Percentiles rank a stretch among this genome's conserved stretches.
These are phyloP conservation scores for Fraxinus anomala DNA, from an alignment of 257 asterid species.

Conservation along the genomic window DNA sequence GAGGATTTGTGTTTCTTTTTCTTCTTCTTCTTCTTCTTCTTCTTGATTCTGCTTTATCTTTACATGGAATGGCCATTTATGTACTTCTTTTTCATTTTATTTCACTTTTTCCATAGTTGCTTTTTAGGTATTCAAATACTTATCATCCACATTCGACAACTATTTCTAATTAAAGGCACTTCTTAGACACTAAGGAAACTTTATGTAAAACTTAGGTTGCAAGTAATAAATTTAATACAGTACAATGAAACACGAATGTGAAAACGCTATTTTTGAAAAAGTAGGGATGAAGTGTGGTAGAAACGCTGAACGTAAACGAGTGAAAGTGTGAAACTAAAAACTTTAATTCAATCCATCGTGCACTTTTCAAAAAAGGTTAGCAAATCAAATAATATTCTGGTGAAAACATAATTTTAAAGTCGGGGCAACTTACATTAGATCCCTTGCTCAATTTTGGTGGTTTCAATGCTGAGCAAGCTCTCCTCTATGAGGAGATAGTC, in stretches of 20 bases:
- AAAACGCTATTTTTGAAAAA: too few species aligned
- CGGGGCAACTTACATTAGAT: too few species aligned
- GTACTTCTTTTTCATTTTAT: background rate
- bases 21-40: background rate
- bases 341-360: too few species aligned
- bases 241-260: background rate
- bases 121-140: conserved; percentile 29
- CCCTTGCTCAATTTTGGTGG: too few species aligned
- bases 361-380: too few species aligned
- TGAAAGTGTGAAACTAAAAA: too few species aligned
- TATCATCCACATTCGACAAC: conserved; percentile 2
- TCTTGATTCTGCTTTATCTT: conserved; percentile 29
- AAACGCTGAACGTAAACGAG: too few species aligned
- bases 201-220: background rate
- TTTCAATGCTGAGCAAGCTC: too few species aligned
- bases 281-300: background rate
- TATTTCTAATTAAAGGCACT: background rate
- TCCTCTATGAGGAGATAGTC: too few species aligned
- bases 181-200: background rate
- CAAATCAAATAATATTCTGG: too few species aligned
- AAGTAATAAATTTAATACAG: background rate
- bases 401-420: too few species aligned
- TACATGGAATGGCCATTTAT: conserved; percentile 15
- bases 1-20: background rate
- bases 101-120: conserved; percentile 34